Evolutionary conservation across 2,329 filamentous ascomycete genomes (phyloP), one percentile per base, ranked within the genome.

Genomic region (Xylariomycetidae sp.): DNA sequence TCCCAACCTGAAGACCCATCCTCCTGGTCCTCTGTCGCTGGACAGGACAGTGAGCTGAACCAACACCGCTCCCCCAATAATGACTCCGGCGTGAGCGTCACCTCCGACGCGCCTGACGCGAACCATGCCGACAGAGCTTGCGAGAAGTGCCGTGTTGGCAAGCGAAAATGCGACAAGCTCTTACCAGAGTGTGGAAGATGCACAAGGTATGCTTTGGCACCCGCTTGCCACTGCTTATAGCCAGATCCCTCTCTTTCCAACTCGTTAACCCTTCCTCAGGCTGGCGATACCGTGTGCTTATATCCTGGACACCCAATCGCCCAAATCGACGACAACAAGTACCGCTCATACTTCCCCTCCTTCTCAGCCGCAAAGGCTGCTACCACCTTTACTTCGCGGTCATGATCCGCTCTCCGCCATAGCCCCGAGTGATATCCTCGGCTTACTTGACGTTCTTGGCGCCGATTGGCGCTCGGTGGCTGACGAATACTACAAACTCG

Each of bases 81-180:
- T 13, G 13, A 31, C 19, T 31, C 19, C 12, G 19, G 29, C 19
- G 19, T 31, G 12, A 31, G 19, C 26, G 15, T 29, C 26, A 29
- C 26, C 26, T 29, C 37, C 10, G 26, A 37, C 2, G 8, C 37
- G 19, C 16, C 38, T 5, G 5, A 23, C 13, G 25, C 10, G 18
- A 40, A 32, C 6, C 26, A 44, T 9, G 44, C 48, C 6, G 40
- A 44, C 2, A 43, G 49, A 29, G 49, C 49, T 12, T 53, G 49
- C 25, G 48, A 51, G 37, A 53, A 53, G 31, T 53, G 49, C 27
- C 45, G 48, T 14, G 34, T 44, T 4, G 46, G 43, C 10, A 53
- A 53, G 24, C 40, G 49, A 23, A 46, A 46, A 12, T 29, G 26
- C 15, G 26, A 29, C 26, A 29, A 29, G 15, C 10, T 10, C 7